Evolutionary conservation across 2,329 filamentous ascomycete genomes (phyloP).

Genomic region (Aureobasidium mangrovei): DNA sequence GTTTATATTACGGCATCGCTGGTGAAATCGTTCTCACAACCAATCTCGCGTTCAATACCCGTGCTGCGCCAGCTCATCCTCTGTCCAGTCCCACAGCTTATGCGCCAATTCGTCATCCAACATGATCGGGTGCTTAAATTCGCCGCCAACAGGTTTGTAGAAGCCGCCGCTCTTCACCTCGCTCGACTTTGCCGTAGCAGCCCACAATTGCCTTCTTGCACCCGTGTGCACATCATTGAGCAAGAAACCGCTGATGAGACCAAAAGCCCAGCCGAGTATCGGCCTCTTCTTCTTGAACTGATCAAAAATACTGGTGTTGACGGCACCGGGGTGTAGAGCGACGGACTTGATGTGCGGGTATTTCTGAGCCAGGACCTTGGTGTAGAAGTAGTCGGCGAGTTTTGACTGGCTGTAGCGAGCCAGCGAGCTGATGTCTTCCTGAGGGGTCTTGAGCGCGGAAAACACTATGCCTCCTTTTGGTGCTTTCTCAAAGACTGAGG

Average conservation of each 20-base stretch:
- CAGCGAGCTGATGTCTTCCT: slow-evolving; percentile 21
- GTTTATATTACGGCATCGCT: too few relatives aligned
- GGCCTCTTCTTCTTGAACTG: slow-evolving; percentile 16
- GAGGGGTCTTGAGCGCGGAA: slow-evolving; percentile 22
- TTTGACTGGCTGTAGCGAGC: slow-evolving; percentile 39
- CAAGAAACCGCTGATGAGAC: not conserved
- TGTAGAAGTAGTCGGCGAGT: slow-evolving; percentile 40
- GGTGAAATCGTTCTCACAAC: too few relatives aligned
- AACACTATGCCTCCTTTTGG: slow-evolving; percentile 20
- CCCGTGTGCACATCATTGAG: slow-evolving; percentile 21
- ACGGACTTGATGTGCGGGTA: slow-evolving; percentile 32
- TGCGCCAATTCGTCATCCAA: slow-evolving; percentile 26
- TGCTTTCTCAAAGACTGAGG: slow-evolving; percentile 20
- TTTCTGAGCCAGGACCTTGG: slow-evolving; percentile 31
- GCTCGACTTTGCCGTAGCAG: slow-evolving; percentile 18
- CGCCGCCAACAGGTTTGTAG: slow-evolving; percentile 30
- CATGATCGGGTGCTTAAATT: slow-evolving; percentile 21
- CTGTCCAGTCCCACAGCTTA: slow-evolving; percentile 29
- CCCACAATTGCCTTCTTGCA: slow-evolving; percentile 24
- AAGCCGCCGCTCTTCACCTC: slow-evolving; percentile 26
- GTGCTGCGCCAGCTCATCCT: slow-evolving; percentile 18
- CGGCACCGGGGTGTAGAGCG: slow-evolving; percentile 35
- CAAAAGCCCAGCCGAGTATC: slow-evolving; percentile 4
- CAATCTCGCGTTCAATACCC: not conserved
- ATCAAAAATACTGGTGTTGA: slow-evolving; percentile 30